Evolutionary conservation across 1,284 basidiomycete species (phyloP).

Genomic region (Caloboletus firmus): DNA sequence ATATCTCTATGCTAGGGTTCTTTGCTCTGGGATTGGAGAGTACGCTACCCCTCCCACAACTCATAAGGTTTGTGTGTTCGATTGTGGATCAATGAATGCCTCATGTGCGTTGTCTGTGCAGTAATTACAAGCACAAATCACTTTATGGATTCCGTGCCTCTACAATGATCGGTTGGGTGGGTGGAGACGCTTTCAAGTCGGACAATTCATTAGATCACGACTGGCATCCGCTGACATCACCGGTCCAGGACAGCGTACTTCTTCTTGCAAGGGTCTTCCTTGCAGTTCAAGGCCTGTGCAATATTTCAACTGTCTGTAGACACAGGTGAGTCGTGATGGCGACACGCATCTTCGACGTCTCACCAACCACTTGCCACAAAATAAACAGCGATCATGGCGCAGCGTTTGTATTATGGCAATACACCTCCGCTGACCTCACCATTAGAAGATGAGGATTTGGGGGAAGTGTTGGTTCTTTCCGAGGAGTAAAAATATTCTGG

Average conservation of each 20-base stretch:
- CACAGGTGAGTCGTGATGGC: constrained; percentile 49
- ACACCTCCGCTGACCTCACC: constrained; percentile 52
- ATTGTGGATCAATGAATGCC: constrained; percentile 16
- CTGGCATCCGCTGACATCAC: constrained; percentile 14
- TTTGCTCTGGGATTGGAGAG: constrained; percentile 79
- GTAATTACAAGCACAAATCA: constrained; percentile 73
- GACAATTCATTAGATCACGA: constrained; percentile 23
- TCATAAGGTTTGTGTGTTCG: constrained; percentile 57
- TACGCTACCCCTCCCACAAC: constrained; percentile 78
- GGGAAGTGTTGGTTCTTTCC: constrained; percentile 63
- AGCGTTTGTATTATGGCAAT: constrained; percentile 70
- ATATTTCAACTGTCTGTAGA: constrained; percentile 81
- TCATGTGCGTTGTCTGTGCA: constrained; percentile 34
- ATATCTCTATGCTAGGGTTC: constrained; percentile 72
- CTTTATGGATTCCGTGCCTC: constrained; percentile 83
- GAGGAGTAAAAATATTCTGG: constrained; percentile 46
- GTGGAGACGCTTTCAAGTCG: constrained; percentile 82
- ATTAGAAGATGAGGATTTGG: constrained; percentile 65
- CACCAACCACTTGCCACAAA: constrained; percentile 14
- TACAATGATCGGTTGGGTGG: constrained; percentile 79
- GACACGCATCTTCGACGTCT: constrained; percentile 12
- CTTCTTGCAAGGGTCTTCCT: constrained; percentile 64
- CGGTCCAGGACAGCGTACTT: constrained; percentile 70
- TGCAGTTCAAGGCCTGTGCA: constrained; percentile 80
- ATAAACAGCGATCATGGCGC: constrained; percentile 62